Percentiles rank a stretch among this genome's conserved stretches.
phyloP scores from a whole-genome alignment of 306 rosid genomes.

The Cucurbita moschata region DNA sequence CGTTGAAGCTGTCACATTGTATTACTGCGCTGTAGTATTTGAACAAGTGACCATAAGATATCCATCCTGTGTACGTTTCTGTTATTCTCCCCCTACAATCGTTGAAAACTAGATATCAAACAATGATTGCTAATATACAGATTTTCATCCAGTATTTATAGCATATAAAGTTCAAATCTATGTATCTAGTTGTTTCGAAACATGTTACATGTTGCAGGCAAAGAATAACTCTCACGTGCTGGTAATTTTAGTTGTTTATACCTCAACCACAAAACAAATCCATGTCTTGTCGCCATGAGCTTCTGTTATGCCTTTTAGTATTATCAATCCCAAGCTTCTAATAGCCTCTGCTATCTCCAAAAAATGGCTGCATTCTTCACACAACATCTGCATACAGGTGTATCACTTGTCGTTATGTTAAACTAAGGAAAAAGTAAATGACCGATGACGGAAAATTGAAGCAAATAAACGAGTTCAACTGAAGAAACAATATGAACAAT shows the following conservation, averaged over 20 bases:
- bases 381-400: conserved; percentile 48
- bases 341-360: conserved; percentile 93
- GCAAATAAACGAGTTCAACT: background rate
- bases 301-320: conserved; percentile 72
- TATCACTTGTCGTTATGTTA: background rate
- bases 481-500: background rate
- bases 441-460: background rate
- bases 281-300: conserved; percentile 66
- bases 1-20: conserved; percentile 16
- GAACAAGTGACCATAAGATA: conserved; percentile 89
- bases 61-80: conserved; percentile 77
- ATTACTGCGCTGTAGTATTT: conserved; percentile 67
- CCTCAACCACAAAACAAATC: conserved; percentile 95
- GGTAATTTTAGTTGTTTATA: conserved; percentile 14
- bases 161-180: background rate
- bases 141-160: background rate
- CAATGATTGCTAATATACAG: background rate
- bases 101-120: conserved; percentile 8
- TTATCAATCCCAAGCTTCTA: conserved; percentile 62
- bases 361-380: conserved; percentile 92
- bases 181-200: background rate
- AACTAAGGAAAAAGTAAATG: background rate
- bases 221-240: background rate
- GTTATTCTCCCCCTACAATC: conserved; percentile 67
- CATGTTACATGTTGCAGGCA: background rate